Conservation (phyloP, 495 filamentous ascomycete genomes). For the Neurospora sp. region DNA sequence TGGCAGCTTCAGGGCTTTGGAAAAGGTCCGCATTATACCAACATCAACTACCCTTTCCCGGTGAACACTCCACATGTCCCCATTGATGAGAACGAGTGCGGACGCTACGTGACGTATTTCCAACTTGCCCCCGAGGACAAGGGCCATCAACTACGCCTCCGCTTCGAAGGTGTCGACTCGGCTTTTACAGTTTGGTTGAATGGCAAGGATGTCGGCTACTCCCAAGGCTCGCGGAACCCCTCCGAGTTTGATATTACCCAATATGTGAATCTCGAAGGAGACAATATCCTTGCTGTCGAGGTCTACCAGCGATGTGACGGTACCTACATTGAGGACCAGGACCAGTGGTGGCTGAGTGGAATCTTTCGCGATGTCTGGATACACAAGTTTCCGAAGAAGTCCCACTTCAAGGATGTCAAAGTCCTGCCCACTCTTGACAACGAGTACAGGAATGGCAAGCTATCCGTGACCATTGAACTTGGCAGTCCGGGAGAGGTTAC, state of each 20-base stretch:
- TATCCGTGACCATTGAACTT: conserved; percentile 38
- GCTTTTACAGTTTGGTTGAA: conserved; percentile 62
- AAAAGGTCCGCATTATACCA: conserved; percentile 54
- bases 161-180: conserved; percentile 63
- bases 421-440: conserved; percentile 46
- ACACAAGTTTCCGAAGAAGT: conserved; percentile 44
- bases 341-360: conserved; percentile 50
- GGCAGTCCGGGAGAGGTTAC: conserved; percentile 19
- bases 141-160: conserved; percentile 37
- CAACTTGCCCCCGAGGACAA: conserved; percentile 25
- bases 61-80: conserved; percentile 51
- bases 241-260: conserved; percentile 56
- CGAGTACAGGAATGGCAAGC: conserved; percentile 43
- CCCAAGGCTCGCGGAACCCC: conserved; percentile 57
- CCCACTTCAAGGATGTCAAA: conserved; percentile 49
- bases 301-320: conserved; percentile 61
- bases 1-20: conserved; percentile 63
- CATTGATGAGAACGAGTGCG: conserved; percentile 54
- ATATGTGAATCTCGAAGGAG: conserved; percentile 28
- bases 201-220: conserved; percentile 53
- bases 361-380: conserved; percentile 65
- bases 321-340: conserved; percentile 60
- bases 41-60: conserved; percentile 53
- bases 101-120: conserved; percentile 50
- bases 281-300: conserved; percentile 49